Conservation (phyloP, 805 yeast species). For the Yamadazyma sp. region DNA sequence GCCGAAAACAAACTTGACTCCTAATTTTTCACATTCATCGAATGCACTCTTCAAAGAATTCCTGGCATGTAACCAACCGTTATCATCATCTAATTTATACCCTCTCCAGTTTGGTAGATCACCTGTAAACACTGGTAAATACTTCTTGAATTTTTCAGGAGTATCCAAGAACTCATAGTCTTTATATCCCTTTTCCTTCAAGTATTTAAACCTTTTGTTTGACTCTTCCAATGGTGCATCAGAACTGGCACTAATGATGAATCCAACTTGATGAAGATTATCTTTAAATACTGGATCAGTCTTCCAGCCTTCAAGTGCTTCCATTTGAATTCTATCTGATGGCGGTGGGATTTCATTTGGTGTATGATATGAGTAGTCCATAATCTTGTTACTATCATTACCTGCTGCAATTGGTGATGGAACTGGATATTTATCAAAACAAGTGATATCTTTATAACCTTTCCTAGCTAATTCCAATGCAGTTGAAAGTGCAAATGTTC, state of each 20-base stretch:
- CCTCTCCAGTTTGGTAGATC: too few relatives aligned
- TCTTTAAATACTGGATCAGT: conserved; percentile 28
- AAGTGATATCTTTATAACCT: conserved; percentile 13
- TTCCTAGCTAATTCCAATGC: conserved; percentile 14
- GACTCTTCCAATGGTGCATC: too few relatives aligned
- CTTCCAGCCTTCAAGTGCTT: conserved; percentile 42
- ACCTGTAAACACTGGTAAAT: too few relatives aligned
- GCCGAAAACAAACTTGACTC: conserved; percentile 15
- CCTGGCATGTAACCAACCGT: conserved; percentile 41
- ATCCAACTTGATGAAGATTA: conserved; percentile 39
- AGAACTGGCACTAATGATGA: too few relatives aligned
- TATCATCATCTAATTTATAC: conserved; percentile 11
- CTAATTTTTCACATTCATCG: conserved; percentile 8
- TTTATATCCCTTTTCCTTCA: too few relatives aligned
- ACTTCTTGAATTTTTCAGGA: too few relatives aligned
- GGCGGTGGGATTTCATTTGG: too few relatives aligned
- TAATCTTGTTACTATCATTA: conserved; percentile 47
- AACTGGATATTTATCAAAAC: conserved; percentile 26
- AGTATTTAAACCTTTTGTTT: too few relatives aligned
- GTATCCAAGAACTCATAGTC: too few relatives aligned
- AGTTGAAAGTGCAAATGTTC: conserved; percentile 16
- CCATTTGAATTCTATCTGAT: too few relatives aligned
- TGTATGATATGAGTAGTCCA: too few relatives aligned
- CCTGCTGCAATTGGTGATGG: conserved; percentile 49
- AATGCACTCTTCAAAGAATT: conserved; percentile 32